Percentiles rank a stretch among this genome's conserved stretches.
phyloP scores from a whole-genome alignment of 352 stramenopile genomes.

The Pythium aristosporum region DNA sequence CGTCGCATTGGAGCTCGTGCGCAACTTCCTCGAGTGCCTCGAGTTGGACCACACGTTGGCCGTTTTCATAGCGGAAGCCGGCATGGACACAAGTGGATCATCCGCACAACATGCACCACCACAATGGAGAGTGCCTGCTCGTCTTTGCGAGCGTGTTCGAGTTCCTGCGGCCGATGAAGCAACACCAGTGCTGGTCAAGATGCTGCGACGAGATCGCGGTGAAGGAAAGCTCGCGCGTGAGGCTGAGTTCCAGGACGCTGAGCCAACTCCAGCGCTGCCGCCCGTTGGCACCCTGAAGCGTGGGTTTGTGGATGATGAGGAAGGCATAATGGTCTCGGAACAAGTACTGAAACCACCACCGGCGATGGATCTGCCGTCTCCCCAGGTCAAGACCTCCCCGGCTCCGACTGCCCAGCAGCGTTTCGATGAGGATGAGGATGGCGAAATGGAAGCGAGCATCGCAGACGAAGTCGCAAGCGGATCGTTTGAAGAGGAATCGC shows the following conservation, averaged over 20 bases:
- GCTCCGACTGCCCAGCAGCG: background rate
- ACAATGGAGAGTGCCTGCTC: constrained; percentile 11
- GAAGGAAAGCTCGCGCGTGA: background rate
- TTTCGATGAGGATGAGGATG: constrained; percentile 30
- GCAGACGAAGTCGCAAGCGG: constrained; percentile 53
- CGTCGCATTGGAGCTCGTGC: constrained; percentile 48
- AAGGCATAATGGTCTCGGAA: background rate
- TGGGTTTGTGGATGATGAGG: background rate
- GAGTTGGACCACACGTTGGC: constrained; percentile 53
- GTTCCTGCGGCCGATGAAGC: constrained; percentile 1
- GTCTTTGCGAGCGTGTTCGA: constrained; percentile 20
- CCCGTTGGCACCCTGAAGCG: background rate
- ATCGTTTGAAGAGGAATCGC: constrained; percentile 61
- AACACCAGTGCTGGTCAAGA: constrained; percentile 31
- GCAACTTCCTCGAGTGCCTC: constrained; percentile 61
- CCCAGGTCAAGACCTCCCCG: background rate
- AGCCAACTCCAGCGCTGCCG: background rate
- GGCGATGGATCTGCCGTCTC: background rate
- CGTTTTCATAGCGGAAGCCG: constrained; percentile 50
- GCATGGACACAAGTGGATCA: constrained; percentile 9
- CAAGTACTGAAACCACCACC: background rate
- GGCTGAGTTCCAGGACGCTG: background rate
- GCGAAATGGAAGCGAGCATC: constrained; percentile 48
- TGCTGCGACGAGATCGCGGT: constrained; percentile 15
- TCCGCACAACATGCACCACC: background rate